These are phyloP conservation scores for Dichotomopilus funicola DNA, from an alignment of 2,329 filamentous ascomycete genomes.

Conservation along the genomic window DNA sequence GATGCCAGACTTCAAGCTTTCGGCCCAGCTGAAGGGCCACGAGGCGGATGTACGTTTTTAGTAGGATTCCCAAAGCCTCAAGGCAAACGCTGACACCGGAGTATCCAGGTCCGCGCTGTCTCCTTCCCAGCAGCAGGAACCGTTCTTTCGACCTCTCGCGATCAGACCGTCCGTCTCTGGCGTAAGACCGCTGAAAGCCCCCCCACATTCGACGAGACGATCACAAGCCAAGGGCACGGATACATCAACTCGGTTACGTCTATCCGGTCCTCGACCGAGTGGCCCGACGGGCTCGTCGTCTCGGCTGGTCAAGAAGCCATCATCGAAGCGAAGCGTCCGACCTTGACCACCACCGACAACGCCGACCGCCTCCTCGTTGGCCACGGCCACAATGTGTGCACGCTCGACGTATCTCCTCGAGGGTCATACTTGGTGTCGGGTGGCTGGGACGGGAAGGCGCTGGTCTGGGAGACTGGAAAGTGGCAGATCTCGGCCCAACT, in stretches of 20 bases:
- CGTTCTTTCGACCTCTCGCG: conserved; percentile 81
- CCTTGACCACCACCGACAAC: conserved; percentile 61
- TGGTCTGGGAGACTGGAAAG: conserved; percentile 77
- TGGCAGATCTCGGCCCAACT: conserved; percentile 74
- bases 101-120: conserved; percentile 72
- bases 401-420: conserved; percentile 69
- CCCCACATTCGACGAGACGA: conserved; percentile 67
- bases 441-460: conserved; percentile 85
- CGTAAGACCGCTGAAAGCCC: conserved; percentile 53
- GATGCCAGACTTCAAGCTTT: conserved; percentile 87
- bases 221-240: conserved; percentile 71
- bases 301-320: conserved; percentile 89
- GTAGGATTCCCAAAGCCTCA: not conserved
- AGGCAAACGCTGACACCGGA: conserved; percentile 15
- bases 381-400: conserved; percentile 81
- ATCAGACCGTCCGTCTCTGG: conserved; percentile 87
- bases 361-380: conserved; percentile 82
- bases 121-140: conserved; percentile 66
- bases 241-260: conserved; percentile 86
- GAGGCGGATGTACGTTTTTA: conserved; percentile 70
- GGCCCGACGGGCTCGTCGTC: conserved; percentile 73
- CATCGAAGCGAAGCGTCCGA: conserved; percentile 78
- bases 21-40: conserved; percentile 81
- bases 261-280: conserved; percentile 59
- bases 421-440: conserved; percentile 77